Base-by-base conservation (phyloP, 2,329 filamentous ascomycete genomes). In the Lasiodiplodia sp. region DNA sequence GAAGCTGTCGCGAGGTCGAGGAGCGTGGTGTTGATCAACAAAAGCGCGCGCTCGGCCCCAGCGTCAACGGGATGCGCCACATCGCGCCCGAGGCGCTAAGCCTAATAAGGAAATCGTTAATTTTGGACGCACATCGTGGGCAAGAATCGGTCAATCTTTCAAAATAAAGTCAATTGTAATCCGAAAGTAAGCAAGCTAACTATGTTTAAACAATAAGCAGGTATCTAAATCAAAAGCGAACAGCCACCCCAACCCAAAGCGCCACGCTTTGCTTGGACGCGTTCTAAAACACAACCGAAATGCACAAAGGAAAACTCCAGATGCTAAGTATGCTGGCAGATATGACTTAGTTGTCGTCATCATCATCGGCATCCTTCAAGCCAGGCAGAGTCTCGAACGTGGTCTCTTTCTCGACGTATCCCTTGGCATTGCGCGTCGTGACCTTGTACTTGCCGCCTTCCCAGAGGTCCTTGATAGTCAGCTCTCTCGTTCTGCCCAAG, bases 391-490 rank as follows among this genome's bases (percentile, higher is more conserved):
- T 69, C 31, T 63, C 62, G 53, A 71, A 71, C 11, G 60, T 68
- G 21, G 67, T 71, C 52, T 69, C 65, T 23, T 70, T 71, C 37
- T 71, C 69, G 18, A 71, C 57, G 47, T 69, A 56, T 0, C 78
- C 78, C 49, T 76, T 76, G 18, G 62, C 67, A 65, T 79, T 72
- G 58, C 69, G 74, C 10, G 73, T 75, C 12, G 75, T 78, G 51
- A 80, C 69, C 68, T 71, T 75, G 60, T 97, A 97, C 78, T 91
- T 91, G 2, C 94, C 94, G 14, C 92, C 90, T 38, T 94, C 84
- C 75, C 96, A 95, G 49, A 98, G 84, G 79, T 98, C 96, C 83
- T 99, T 99, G 72, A 97, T 92, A 1, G 97, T 96, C 65, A 99
- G 79, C 81, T 99, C 96, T 70, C 95, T 89, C n/a, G 96, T 99